Evolutionary conservation across 371 early-diverging fungal genomes (phyloP).

Genomic region (Mucor sp.): DNA sequence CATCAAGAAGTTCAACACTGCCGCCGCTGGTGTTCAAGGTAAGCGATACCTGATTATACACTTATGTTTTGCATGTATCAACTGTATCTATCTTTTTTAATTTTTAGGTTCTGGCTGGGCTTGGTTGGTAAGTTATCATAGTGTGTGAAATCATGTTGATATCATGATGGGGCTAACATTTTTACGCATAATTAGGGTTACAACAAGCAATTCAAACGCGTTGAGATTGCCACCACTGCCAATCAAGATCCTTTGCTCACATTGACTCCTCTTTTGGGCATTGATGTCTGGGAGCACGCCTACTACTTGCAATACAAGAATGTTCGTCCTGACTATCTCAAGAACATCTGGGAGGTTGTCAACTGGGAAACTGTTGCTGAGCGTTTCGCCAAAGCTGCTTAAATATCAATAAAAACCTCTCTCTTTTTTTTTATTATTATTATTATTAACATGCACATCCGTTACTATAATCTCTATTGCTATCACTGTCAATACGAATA

Average conservation of each 20-base stretch:
- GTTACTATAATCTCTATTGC: constrained; percentile 23
- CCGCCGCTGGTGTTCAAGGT: constrained; percentile 88
- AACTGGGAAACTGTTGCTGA: constrained; percentile 96
- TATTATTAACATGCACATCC: constrained; percentile 39
- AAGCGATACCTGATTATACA: neutral
- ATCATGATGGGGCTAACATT: neutral
- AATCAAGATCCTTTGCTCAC: constrained; percentile 93
- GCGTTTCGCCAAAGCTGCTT: constrained; percentile 70
- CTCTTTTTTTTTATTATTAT: constrained; percentile 15
- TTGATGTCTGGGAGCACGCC: constrained; percentile 99
- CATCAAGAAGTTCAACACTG: constrained; percentile 76
- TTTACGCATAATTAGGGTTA: constrained; percentile 59
- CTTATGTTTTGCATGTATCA: neutral
- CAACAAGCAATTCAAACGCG: constrained; percentile 74
- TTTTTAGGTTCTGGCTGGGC: constrained; percentile 91
- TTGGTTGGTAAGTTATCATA: constrained; percentile 77
- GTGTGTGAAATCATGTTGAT: neutral
- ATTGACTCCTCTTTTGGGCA: constrained; percentile 85
- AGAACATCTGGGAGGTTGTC: constrained; percentile 95
- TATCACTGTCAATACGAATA: constrained; percentile 36
- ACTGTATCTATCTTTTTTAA: neutral
- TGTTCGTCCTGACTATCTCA: constrained; percentile 93
- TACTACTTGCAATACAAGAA: constrained; percentile 99
- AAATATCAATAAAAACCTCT: neutral
- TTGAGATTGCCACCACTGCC: constrained; percentile 88